phyloP scores from a whole-genome alignment of 805 yeast species.

The Sporopachydermia lactativora region DNA sequence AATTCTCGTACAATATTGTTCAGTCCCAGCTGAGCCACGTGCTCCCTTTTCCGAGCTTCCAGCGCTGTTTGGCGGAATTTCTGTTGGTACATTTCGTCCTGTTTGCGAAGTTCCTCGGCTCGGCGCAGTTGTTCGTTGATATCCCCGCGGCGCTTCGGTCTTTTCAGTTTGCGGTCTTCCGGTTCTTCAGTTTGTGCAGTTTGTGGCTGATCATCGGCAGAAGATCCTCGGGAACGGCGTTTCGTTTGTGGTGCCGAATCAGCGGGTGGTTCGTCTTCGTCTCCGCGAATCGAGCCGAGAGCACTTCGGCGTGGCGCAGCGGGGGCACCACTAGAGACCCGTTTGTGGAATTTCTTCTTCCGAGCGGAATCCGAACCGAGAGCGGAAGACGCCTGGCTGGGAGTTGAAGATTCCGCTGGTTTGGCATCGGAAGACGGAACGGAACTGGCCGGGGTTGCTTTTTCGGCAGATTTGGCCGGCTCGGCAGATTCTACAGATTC shows the following conservation, averaged over 20 bases:
- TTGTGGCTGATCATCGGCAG: no score
- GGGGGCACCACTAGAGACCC: background rate
- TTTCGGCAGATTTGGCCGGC: no score
- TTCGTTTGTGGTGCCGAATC: no score
- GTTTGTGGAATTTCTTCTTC: background rate
- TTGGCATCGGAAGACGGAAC: no score
- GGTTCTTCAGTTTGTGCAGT: no score
- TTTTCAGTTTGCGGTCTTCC: slow-evolving; percentile 14
- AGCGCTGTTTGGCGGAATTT: slow-evolving; percentile 8
- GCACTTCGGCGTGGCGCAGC: background rate
- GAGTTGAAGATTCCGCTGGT: no score
- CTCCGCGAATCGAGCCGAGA: background rate
- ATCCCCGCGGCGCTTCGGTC: slow-evolving; percentile 16
- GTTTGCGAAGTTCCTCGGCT: slow-evolving; percentile 16
- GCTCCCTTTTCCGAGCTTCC: slow-evolving; percentile 20
- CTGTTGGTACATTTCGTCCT: slow-evolving; percentile 21
- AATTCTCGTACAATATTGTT: slow-evolving; percentile 67
- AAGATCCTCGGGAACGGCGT: no score
- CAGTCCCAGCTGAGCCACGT: slow-evolving; percentile 22
- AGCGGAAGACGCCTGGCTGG: no score
- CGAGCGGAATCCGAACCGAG: no score
- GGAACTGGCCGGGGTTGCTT: no score
- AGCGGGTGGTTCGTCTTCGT: no score
- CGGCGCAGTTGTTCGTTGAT: slow-evolving; percentile 11
- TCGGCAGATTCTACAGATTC: no score